Evolutionary conservation across 768 basidiomycete genomes (phyloP), one percentile per base, ranked within the genome.

Genomic region (Amyloporia xantha): DNA sequence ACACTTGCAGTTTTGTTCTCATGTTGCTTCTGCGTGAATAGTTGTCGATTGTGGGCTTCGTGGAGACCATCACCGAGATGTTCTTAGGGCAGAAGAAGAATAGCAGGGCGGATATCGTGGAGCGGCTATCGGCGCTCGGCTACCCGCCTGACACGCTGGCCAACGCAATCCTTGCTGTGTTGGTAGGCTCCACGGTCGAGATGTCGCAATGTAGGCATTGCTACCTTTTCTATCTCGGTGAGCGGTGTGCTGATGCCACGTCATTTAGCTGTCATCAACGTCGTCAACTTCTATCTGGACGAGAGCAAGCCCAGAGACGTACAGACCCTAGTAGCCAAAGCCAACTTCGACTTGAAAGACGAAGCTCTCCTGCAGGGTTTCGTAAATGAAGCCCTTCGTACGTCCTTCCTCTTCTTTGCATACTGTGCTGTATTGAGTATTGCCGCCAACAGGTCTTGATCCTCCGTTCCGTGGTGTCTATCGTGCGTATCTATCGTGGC

Each of bases 381-480:
- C 56, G 76, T 80, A 11, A 71, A 74, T 17, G 89, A 91, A 62
- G 84, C 84, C 12, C 62, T 88, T 51, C 77, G 86, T 87, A 46
- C 56, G 84, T 76, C 0, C 15, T 49, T n/a, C n/a, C n/a, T n/a
- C n/a, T n/a, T n/a, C n/a, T n/a, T n/a, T n/a, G n/a, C n/a, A n/a
- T n/a, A n/a, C n/a, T n/a, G n/a, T n/a, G n/a, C n/a, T n/a, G n/a
- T n/a, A n/a, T n/a, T n/a, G n/a, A n/a, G n/a, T n/a, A n/a, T n/a
- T n/a, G n/a, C n/a, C n/a, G n/a, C n/a, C n/a, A n/a, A 17, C 45
- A 89, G 86, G 88, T 46, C 69, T 87, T 42, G 82, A 84, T 38
- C 86, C 88, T 9, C 75, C 82, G 2, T 82, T 90, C 70, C 75
- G 73, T 47, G 86, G 88, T 47, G 76, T 78, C 26, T 81, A 76